phyloP scores from a whole-genome alignment of 345 rosid species.

The Rhodamnia rubescens region DNA sequence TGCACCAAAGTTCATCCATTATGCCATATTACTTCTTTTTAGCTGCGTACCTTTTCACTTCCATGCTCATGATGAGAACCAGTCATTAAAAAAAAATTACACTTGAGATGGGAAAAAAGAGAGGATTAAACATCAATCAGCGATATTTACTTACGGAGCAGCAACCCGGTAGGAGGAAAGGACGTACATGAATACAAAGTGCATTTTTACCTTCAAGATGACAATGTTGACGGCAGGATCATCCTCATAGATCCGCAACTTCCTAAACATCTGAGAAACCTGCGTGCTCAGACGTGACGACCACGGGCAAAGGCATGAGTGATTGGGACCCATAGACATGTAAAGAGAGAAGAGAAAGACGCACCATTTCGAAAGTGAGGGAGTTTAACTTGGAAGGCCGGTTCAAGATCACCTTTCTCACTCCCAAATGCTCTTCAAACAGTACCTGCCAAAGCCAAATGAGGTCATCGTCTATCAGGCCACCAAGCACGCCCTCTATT shows the following conservation, averaged over 20 bases:
- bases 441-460: not conserved
- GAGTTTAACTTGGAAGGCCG: not conserved
- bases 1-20: no score
- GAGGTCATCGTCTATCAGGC: not conserved
- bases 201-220: not conserved
- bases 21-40: not conserved
- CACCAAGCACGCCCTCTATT: not conserved
- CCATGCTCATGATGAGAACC: not conserved
- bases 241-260: not conserved
- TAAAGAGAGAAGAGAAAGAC: not conserved
- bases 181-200: no score
- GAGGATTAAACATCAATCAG: not conserved
- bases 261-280: not conserved
- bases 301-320: not conserved
- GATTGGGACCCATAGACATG: not conserved
- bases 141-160: not conserved
- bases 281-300: not conserved
- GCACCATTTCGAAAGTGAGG: not conserved
- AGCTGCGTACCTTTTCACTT: not conserved
- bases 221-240: not conserved
- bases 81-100: not conserved
- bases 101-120: not conserved
- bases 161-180: not conserved
- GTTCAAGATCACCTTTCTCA: not conserved
- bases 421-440: not conserved